Evolutionary conservation across 2,329 filamentous ascomycete genomes (phyloP), one percentile per base, ranked within the genome.

Genomic region (Ophiostoma tasmaniense): DNA sequence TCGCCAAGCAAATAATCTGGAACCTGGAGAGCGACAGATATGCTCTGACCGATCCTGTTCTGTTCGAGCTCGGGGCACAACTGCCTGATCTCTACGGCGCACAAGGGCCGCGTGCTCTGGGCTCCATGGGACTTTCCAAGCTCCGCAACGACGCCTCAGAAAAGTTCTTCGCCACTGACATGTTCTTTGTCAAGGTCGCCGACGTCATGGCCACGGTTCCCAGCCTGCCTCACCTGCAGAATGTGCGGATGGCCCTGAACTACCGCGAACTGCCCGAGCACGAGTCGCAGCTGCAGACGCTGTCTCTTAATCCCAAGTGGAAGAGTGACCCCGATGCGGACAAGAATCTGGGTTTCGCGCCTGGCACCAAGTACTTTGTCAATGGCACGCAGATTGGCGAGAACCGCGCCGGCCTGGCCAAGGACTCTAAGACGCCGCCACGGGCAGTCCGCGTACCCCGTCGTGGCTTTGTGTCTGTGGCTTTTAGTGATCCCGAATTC

Each of bases 151-250:
- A 83, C 61, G 83, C 84, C 17, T 81, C 81, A 77, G 80, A 84
- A 68, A 81, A 80, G 73, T 88, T 89, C 75, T 77, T 81, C 70
- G 81, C 81, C 22, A 83, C 85, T 74, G 84, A 89, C 73, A 82
- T 89, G 81, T 90, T 89, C 75, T 89, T 89, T 73, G 84, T 90
- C 71, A 89, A 88, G 81, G 80, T 86, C 67, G 87, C 86, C 37
- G 87, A 90, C 73, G 81, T 89, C 70, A 82, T 90, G 79, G 84
- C 80, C 71, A 82, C 84, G 59, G 78, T 89, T 13, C 82, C 86
- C 5, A 84, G 79, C 67, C 81, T 86, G 68, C 82, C 85, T 37
- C 87, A 90, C 74, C 80, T 90, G 25, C 82, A 81, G 67, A 80
- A 83, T 70, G 73, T 89, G 67, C 81, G 81, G 73, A 79, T 90